These are phyloP conservation scores for Brassica rapa DNA, from an alignment of 345 rosid genomes.

Conservation along the genomic window DNA sequence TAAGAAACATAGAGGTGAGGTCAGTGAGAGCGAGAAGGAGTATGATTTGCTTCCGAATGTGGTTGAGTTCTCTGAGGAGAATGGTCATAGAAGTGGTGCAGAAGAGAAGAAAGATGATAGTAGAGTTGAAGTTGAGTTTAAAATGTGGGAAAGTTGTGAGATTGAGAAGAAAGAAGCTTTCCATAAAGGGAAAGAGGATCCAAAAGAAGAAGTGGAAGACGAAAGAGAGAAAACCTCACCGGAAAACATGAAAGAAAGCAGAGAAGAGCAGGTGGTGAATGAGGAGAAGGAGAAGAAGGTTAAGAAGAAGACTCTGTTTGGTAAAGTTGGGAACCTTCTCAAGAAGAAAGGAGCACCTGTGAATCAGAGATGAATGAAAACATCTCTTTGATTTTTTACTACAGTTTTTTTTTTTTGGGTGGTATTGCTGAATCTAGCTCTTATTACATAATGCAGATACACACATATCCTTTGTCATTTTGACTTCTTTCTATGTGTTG, in stretches of 20 bases:
- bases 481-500: conserved; percentile 16
- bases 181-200: conserved; percentile 58
- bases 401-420: not conserved
- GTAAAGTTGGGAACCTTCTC: conserved; percentile 86
- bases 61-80: conserved; percentile 44
- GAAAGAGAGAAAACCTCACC: conserved; percentile 36
- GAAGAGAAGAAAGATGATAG: conserved; percentile 36
- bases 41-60: conserved; percentile 52
- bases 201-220: conserved; percentile 46
- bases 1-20: conserved; percentile 61
- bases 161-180: conserved; percentile 87
- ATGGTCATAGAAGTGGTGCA: conserved; percentile 65
- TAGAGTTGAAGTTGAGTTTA: conserved; percentile 43
- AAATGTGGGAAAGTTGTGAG: conserved; percentile 96
- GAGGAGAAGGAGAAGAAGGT: conserved; percentile 51
- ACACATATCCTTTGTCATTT: not conserved
- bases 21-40: conserved; percentile 82
- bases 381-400: conserved; percentile 5
- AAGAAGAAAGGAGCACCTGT: conserved; percentile 70
- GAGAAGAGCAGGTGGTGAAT: conserved; percentile 40
- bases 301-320: conserved; percentile 87
- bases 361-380: conserved; percentile 23
- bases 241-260: conserved; percentile 47
- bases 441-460: not conserved
- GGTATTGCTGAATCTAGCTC: conserved; percentile 12